Conservation (phyloP, 495 filamentous ascomycete species). For the Aspergillus nanangensis region DNA sequence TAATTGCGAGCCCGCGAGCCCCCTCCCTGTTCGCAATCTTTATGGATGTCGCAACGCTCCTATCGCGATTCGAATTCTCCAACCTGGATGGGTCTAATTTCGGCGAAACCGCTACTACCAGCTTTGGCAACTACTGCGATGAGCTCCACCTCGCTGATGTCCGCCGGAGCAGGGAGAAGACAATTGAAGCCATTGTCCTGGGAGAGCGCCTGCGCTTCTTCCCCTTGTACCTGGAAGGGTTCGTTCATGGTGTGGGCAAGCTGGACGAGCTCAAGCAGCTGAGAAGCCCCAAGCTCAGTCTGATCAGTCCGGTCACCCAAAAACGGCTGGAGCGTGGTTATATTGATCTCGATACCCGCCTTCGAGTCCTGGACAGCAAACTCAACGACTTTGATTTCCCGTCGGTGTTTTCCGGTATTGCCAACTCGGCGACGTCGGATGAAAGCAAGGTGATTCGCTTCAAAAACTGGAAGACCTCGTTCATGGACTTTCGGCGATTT, state of each 20-base stretch:
- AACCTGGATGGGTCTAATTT: conserved; percentile 78
- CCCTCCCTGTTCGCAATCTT: conserved; percentile 70
- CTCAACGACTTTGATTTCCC: conserved; percentile 87
- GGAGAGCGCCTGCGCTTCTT: conserved; percentile 81
- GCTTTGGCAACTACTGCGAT: conserved; percentile 73
- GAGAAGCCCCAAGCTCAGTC: conserved; percentile 59
- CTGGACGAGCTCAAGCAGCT: conserved; percentile 68
- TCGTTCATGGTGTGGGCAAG: conserved; percentile 89
- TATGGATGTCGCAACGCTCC: conserved; percentile 60
- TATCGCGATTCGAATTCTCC: conserved; percentile 72
- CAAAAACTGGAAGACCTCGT: conserved; percentile 73
- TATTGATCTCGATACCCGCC: conserved; percentile 69
- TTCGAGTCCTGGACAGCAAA: conserved; percentile 60
- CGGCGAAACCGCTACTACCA: conserved; percentile 71
- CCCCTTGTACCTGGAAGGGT: conserved; percentile 83
- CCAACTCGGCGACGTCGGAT: conserved; percentile 66
- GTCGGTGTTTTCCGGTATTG: conserved; percentile 81
- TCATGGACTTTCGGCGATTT: conserved; percentile 68
- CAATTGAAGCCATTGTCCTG: conserved; percentile 80
- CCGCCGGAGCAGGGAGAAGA: conserved; percentile 79
- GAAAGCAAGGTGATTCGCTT: conserved; percentile 78
- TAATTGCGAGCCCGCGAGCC: conserved; percentile 69
- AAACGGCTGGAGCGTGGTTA: conserved; percentile 77
- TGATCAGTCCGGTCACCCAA: conserved; percentile 66
- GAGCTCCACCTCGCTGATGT: conserved; percentile 77